Conservation (phyloP, 2,329 filamentous ascomycete species). For the Ilyonectria mors-panacis region DNA sequence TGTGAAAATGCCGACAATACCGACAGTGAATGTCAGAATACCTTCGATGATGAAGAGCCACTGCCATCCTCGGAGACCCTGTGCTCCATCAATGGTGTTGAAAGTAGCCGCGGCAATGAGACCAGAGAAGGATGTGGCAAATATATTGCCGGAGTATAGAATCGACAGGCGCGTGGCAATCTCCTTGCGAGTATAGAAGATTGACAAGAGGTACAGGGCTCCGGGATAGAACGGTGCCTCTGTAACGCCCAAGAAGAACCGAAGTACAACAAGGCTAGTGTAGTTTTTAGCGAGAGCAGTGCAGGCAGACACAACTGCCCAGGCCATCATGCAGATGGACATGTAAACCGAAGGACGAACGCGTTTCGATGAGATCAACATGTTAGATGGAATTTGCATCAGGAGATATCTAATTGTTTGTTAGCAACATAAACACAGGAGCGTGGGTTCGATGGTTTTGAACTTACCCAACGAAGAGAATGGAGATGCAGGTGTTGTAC, state of each 20-base stretch:
- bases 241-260: slow-evolving; percentile 58
- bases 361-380: slow-evolving; percentile 54
- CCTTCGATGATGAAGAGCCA: slow-evolving; percentile 55
- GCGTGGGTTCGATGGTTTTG: rapidly evolving
- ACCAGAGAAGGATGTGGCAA: slow-evolving; percentile 58
- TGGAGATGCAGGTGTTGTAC: slow-evolving; percentile 54
- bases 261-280: slow-evolving; percentile 57
- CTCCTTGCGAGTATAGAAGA: slow-evolving; percentile 68
- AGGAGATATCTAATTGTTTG: slow-evolving; percentile 34
- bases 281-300: slow-evolving; percentile 60
- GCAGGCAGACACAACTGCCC: slow-evolving; percentile 59
- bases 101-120: slow-evolving; percentile 62
- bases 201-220: slow-evolving; percentile 59
- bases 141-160: slow-evolving; percentile 58
- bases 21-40: slow-evolving; percentile 48
- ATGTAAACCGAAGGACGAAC: slow-evolving; percentile 62
- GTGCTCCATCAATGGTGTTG: slow-evolving; percentile 47
- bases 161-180: slow-evolving; percentile 58
- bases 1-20: slow-evolving; percentile 51
- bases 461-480: slow-evolving; percentile 56
- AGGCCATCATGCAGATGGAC: slow-evolving; percentile 53
- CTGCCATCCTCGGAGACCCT: slow-evolving; percentile 49
- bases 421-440: slow-evolving; percentile 4
- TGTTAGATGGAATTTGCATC: slow-evolving; percentile 57
- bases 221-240: slow-evolving; percentile 57